Conservation (phyloP, 2,329 filamentous ascomycete genomes). For the Ophiognomonia clavigignenti-juglandacearum region DNA sequence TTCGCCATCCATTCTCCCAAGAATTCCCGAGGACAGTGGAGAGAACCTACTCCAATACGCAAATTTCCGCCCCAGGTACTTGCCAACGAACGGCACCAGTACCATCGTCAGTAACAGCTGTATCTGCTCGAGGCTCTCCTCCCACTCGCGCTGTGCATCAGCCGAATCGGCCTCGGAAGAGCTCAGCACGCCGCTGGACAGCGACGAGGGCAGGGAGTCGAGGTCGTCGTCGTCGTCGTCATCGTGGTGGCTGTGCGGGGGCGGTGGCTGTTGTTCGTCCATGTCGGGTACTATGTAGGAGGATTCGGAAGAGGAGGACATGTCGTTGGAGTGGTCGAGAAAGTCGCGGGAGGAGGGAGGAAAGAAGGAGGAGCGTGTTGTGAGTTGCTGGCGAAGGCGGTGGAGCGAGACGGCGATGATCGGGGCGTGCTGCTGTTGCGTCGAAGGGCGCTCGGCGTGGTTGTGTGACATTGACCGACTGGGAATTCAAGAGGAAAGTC, state of each 20-base stretch:
- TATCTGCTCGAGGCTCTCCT: constrained; percentile 86
- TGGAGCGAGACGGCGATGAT: constrained; percentile 2
- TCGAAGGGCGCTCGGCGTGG: background rate
- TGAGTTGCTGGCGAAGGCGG: background rate
- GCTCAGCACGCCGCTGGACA: constrained; percentile 43
- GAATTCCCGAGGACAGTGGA: background rate
- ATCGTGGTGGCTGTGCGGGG: constrained; percentile 24
- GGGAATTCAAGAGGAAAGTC: background rate
- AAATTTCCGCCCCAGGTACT: constrained; percentile 90
- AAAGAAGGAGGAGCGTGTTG: too few relatives aligned
- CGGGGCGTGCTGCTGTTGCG: constrained; percentile 4
- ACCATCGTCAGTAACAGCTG: constrained; percentile 94
- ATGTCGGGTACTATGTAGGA: constrained; percentile 48
- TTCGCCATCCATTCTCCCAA: background rate
- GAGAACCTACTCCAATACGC: constrained; percentile 83
- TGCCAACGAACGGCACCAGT: constrained; percentile 86
- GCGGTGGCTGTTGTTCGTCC: too few relatives aligned
- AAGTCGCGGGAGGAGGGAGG: background rate
- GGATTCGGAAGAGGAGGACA: constrained; percentile 37
- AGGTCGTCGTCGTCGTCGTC: constrained; percentile 55
- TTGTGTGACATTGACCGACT: constrained; percentile 1
- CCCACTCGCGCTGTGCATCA: constrained; percentile 93
- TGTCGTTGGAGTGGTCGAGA: background rate
- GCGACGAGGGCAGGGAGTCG: constrained; percentile 62
- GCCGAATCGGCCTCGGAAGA: constrained; percentile 53